A percentile compares a stretch with the other conserved stretches of the same genome.
Evolutionary conservation across 2,329 filamentous ascomycete genomes (phyloP).

Genomic region (Talaromyces sp.): DNA sequence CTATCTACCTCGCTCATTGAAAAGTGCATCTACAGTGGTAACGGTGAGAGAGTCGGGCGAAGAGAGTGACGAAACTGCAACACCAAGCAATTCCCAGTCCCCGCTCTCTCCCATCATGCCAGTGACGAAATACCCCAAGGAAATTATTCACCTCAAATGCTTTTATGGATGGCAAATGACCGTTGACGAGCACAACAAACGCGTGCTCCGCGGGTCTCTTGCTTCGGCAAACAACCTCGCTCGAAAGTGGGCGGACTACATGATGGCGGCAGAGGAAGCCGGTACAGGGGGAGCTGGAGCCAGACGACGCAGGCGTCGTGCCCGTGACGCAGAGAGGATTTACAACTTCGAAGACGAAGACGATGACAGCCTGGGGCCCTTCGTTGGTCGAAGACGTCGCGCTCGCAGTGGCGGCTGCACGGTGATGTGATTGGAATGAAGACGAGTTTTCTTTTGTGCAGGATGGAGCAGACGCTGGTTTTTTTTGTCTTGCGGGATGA

Average conservation of each 20-base stretch:
- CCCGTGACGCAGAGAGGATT: conserved; percentile 72
- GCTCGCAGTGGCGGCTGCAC: conserved; percentile 59
- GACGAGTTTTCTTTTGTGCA: neutral
- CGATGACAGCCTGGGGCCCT: conserved; percentile 42
- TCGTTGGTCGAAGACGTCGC: conserved; percentile 50
- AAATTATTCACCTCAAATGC: conserved; percentile 82
- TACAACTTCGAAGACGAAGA: conserved; percentile 73
- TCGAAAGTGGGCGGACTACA: conserved; percentile 87
- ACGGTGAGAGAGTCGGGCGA: conserved; percentile 27
- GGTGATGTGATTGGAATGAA: conserved; percentile 52
- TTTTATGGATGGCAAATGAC: conserved; percentile 95
- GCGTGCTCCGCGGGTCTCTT: conserved; percentile 72
- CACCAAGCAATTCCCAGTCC: conserved; percentile 12
- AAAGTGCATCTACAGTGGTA: conserved; percentile 22
- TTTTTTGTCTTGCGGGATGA: neutral
- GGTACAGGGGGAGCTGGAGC: conserved; percentile 55
- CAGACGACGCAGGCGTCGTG: conserved; percentile 66
- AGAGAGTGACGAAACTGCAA: conserved; percentile 13
- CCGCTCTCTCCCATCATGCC: neutral
- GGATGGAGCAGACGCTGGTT: neutral
- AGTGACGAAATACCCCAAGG: conserved; percentile 53
- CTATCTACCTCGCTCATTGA: conserved; percentile 55
- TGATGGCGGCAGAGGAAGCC: conserved; percentile 85
- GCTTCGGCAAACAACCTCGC: conserved; percentile 71
- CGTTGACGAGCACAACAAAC: conserved; percentile 86